phyloP scores from a whole-genome alignment of 305 asterid species.

The Rubia peregrina region DNA sequence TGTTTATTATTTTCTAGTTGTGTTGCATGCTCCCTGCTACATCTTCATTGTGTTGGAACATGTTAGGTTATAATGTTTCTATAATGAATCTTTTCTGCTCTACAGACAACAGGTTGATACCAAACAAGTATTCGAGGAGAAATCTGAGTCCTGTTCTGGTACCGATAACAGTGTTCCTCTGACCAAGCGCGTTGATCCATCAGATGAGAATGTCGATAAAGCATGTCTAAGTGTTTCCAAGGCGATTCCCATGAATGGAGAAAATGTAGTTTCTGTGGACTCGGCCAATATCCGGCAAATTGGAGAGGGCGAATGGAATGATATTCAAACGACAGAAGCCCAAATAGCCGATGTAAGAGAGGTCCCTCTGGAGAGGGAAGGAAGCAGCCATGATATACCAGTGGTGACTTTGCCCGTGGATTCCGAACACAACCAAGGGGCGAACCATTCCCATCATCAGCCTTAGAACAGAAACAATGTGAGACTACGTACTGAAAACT shows the following conservation, averaged over 20 bases:
- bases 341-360: constrained; percentile 86
- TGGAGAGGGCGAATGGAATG: constrained; percentile 87
- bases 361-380: constrained; percentile 57
- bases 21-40: neutral
- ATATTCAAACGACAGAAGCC: constrained; percentile 78
- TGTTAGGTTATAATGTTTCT: neutral
- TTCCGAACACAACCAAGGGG: constrained; percentile 46
- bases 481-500: neutral
- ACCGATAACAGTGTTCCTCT: constrained; percentile 39
- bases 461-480: constrained; percentile 32
- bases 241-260: constrained; percentile 38
- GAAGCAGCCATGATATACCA: constrained; percentile 65
- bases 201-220: constrained; percentile 87
- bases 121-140: constrained; percentile 66
- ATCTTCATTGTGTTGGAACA: neutral
- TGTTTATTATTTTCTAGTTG: neutral
- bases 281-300: constrained; percentile 49
- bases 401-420: constrained; percentile 53
- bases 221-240: constrained; percentile 73
- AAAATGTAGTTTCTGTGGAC: constrained; percentile 41
- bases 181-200: constrained; percentile 85
- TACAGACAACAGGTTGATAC: constrained; percentile 73
- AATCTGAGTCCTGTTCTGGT: constrained; percentile 60
- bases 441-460: constrained; percentile 47
- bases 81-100: constrained; percentile 14